These are phyloP conservation scores for Ophiostoma novo-ulmi DNA, from an alignment of 2,329 filamentous ascomycete species.

Conservation along the genomic window DNA sequence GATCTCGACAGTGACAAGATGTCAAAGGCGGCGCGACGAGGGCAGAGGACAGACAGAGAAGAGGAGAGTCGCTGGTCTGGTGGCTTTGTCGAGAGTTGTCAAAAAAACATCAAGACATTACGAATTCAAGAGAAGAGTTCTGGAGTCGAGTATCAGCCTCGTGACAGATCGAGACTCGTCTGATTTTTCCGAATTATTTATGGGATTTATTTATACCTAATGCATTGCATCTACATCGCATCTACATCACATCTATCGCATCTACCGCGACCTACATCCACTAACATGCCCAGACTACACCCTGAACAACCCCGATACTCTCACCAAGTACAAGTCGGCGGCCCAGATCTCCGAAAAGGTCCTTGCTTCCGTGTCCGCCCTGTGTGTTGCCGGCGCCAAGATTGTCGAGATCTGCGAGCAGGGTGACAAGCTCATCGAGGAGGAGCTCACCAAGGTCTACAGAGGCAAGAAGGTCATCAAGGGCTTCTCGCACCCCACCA, in stretches of 20 bases:
- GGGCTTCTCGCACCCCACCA: slow-evolving; percentile 91
- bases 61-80: too few relatives aligned
- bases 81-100: background rate
- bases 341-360: slow-evolving; percentile 94
- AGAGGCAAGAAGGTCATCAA: slow-evolving; percentile 96
- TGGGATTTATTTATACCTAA: background rate
- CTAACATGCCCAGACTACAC: slow-evolving; percentile 63
- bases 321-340: slow-evolving; percentile 99
- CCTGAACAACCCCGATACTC: slow-evolving; percentile 84
- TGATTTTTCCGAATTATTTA: background rate
- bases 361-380: slow-evolving; percentile 71
- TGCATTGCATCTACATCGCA: background rate
- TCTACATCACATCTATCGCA: too few relatives aligned
- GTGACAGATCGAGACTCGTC: background rate
- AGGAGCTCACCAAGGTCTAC: slow-evolving; percentile 93
- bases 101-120: background rate
- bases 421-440: slow-evolving; percentile 90
- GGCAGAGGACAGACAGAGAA: too few relatives aligned
- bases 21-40: too few relatives aligned
- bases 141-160: background rate
- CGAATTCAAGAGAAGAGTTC: background rate
- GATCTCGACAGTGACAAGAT: background rate
- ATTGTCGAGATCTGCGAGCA: slow-evolving; percentile 91
- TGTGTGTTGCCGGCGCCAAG: slow-evolving; percentile 79
- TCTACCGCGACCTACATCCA: background rate